A percentile compares a stretch with the other conserved stretches of the same genome.
Conservation (phyloP, 139 green algal genomes). For the Parachlorella kessleri region DNA sequence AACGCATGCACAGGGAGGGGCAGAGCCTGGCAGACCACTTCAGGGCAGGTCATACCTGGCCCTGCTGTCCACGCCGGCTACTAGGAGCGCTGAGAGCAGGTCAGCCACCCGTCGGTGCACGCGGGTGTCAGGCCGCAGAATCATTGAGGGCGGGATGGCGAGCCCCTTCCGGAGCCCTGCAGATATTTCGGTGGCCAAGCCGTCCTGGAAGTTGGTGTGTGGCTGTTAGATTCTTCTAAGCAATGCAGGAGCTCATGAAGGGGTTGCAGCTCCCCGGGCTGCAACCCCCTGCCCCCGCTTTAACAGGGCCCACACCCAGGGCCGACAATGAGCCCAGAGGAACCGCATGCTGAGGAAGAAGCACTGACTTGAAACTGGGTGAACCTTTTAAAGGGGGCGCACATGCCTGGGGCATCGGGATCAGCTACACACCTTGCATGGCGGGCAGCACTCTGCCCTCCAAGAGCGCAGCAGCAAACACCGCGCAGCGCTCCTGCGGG, state of each 20-base stretch:
- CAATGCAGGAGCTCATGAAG: too few species aligned
- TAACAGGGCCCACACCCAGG: too few species aligned
- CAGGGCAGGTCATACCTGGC: not conserved
- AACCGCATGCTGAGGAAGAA: too few species aligned
- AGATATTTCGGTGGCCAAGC: not conserved
- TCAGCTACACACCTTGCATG: conserved; percentile 6
- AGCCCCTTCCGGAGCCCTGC: conserved; percentile 41
- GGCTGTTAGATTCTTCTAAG: not conserved
- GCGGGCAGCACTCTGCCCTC: conserved; percentile 67
- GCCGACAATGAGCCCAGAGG: too few species aligned
- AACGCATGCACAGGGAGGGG: not conserved
- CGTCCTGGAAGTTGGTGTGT: not conserved
- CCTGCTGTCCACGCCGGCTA: conserved; percentile 41
- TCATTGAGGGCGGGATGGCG: conserved; percentile 48
- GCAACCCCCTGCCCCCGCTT: too few species aligned
- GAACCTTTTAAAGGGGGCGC: too few species aligned
- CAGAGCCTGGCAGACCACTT: too few species aligned
- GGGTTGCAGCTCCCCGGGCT: too few species aligned
- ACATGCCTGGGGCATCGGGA: too few species aligned
- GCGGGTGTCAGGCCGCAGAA: conserved; percentile 51
- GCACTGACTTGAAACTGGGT: too few species aligned
- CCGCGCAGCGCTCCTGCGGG: conserved; percentile 37
- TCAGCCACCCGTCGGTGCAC: conserved; percentile 61
- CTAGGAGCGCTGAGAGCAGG: conserved; percentile 56
- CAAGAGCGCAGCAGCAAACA: conserved; percentile 88